Evolutionary conservation across 805 yeast species (phyloP).

Genomic region (Grigorovia jiainica): DNA sequence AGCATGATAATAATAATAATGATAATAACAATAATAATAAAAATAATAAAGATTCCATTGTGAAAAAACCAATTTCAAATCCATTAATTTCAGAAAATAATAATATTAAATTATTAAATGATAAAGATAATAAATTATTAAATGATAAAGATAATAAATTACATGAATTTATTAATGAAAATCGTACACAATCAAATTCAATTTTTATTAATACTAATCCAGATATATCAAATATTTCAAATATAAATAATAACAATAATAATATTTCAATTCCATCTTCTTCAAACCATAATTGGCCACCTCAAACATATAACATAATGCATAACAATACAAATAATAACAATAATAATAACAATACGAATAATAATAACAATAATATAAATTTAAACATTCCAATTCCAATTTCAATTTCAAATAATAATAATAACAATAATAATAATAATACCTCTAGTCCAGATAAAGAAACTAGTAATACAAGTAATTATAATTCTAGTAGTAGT

Average conservation of each 20-base stretch:
- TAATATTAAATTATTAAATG: too few relatives aligned
- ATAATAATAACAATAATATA: not conserved
- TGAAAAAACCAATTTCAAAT: too few relatives aligned
- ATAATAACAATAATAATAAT: not conserved
- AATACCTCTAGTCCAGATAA: not conserved
- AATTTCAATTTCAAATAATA: too few relatives aligned
- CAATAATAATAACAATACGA: not conserved
- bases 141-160: too few relatives aligned
- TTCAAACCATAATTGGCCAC: not conserved
- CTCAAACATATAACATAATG: not conserved
- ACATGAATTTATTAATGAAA: not conserved
- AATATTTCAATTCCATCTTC: not conserved
- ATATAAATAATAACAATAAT: not conserved
- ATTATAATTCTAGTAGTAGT: not conserved
- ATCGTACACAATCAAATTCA: not conserved
- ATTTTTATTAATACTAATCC: too few relatives aligned
- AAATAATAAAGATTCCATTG: too few relatives aligned
- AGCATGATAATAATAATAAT: too few relatives aligned
- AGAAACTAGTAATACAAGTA: not conserved
- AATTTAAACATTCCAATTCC: not conserved
- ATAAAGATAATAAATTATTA: too few relatives aligned
- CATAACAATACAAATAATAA: not conserved
- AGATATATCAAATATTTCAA: too few relatives aligned
- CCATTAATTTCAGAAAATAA: too few relatives aligned
- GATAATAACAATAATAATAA: not conserved